Evolutionary conservation across 768 basidiomycete species (phyloP).

Genomic region (Trametes maxima): DNA sequence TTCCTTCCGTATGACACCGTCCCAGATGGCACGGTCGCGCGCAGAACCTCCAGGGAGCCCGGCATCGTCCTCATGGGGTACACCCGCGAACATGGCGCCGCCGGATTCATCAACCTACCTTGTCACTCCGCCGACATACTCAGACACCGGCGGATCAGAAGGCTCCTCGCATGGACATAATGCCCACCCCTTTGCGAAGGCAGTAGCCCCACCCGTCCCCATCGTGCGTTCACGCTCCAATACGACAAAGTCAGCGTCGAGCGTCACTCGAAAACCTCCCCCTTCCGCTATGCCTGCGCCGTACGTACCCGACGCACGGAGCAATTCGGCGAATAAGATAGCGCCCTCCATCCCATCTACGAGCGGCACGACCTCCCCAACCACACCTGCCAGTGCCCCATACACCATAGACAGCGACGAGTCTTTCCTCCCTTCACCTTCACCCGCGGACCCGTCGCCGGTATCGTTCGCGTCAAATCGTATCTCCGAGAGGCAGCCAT

Average conservation of each 20-base stretch:
- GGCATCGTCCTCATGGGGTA: slow-evolving; percentile 17
- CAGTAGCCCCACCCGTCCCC: slow-evolving; percentile 1
- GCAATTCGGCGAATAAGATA: neutral
- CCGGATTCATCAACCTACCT: slow-evolving; percentile 18
- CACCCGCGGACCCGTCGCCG: slow-evolving; percentile 10
- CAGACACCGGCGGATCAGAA: neutral
- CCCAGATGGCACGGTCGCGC: slow-evolving; percentile 2
- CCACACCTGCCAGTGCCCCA: neutral
- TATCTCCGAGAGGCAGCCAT: neutral
- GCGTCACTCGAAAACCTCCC: neutral
- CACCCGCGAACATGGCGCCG: slow-evolving; percentile 12
- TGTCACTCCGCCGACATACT: neutral
- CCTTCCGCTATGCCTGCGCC: neutral
- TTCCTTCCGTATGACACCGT: slow-evolving; percentile 8
- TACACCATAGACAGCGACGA: slow-evolving; percentile 13
- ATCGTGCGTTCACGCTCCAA: slow-evolving; percentile 8
- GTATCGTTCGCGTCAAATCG: neutral
- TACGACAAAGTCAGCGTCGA: neutral
- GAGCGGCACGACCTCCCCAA: neutral
- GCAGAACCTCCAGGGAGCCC: slow-evolving; percentile 13
- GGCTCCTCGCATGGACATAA: slow-evolving; percentile 9
- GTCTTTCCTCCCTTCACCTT: slow-evolving; percentile 14
- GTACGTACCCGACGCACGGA: neutral
- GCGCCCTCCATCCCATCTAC: neutral
- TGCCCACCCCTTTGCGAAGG: slow-evolving; percentile 22